Evolutionary conservation across 805 yeast genomes (phyloP).

Genomic region (Blastobotrys americana): DNA sequence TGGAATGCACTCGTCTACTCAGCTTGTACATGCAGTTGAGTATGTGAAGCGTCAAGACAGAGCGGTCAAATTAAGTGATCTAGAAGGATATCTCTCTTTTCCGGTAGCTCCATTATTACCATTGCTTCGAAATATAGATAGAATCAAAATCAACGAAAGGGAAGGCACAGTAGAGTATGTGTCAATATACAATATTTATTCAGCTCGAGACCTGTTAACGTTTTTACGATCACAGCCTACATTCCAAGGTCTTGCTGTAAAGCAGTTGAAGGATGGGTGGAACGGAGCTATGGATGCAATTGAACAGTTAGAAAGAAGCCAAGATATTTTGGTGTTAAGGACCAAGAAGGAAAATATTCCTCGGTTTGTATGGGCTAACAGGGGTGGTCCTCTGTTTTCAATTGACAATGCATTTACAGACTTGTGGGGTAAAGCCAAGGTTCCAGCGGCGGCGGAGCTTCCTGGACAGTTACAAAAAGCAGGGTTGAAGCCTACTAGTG

Average conservation of each 20-base stretch:
- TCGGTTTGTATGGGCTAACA: constrained; percentile 85
- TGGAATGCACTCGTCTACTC: constrained; percentile 70
- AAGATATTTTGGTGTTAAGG: constrained; percentile 72
- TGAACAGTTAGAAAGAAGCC: constrained; percentile 66
- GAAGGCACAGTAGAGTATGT: constrained; percentile 72
- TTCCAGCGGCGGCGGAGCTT: constrained; percentile 76
- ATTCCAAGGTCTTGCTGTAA: constrained; percentile 79
- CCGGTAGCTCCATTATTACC: constrained; percentile 62
- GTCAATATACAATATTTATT: constrained; percentile 79
- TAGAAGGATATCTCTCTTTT: constrained; percentile 59
- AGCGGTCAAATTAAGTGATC: constrained; percentile 59
- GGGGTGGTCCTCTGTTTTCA: constrained; percentile 62
- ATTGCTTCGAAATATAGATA: constrained; percentile 64
- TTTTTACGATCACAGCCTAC: constrained; percentile 75
- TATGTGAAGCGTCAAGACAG: constrained; percentile 62
- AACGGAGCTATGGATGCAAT: constrained; percentile 76
- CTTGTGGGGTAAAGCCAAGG: constrained; percentile 71
- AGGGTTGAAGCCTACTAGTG: constrained; percentile 93
- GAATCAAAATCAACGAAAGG: constrained; percentile 60
- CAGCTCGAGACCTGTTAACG: constrained; percentile 66
- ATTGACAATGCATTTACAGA: constrained; percentile 76
- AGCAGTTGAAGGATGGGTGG: constrained; percentile 88
- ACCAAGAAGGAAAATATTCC: constrained; percentile 93
- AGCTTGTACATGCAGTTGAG: constrained; percentile 85
- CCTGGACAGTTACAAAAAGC: constrained; percentile 71